Evolutionary conservation across 2,329 filamentous ascomycete genomes (phyloP), one percentile per base, ranked within the genome.

Genomic region (Leptographium flavum): DNA sequence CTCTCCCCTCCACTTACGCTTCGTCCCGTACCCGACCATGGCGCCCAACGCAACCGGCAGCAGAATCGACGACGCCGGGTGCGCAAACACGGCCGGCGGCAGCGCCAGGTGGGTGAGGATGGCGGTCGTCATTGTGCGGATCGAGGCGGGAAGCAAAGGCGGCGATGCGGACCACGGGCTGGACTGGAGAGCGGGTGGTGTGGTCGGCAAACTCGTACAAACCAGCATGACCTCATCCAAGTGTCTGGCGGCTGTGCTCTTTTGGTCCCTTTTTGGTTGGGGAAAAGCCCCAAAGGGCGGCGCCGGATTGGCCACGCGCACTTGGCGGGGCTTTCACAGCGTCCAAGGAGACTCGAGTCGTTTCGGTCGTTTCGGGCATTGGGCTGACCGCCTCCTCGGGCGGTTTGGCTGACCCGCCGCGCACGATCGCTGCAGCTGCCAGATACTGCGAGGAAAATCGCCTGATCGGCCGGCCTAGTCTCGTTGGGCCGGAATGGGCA

Each of bases 51-150:
- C 71, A 41, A 94, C 68, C 32, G 87, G 87, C 2, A 94, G 69
- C 33, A 93, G 72, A 50, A 92, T 76, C 17, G 85, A 83, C 25
- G 75, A 70, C 8, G 83, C 79, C 5, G 84, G 77, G 58, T 75
- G 79, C 56, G 77, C 71, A 61, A 93, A 88, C 52, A 88, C 63
- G 52, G 74, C 68, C 39, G 71, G 65, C 2, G 87, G 86, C 17
- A 94, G 70, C 21, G 83, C 87, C 51, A 93, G 64, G 33, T 76
- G 79, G n/a, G 83, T 79, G 49, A 92, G 76, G 61, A 83, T 82
- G 50, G 83, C 79, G 11, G 83, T 88, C 11, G 33, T 43, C 85
- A 92, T 93, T 61, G 42, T 27, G 22, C 25, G 8, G 3, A 9
- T 28, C 8, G 27, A 3, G 27, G 13, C 2, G 2, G 27, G 27